Base-by-base conservation (phyloP, 2,329 filamentous ascomycete genomes). In the Colletotrichum sublineola region DNA sequence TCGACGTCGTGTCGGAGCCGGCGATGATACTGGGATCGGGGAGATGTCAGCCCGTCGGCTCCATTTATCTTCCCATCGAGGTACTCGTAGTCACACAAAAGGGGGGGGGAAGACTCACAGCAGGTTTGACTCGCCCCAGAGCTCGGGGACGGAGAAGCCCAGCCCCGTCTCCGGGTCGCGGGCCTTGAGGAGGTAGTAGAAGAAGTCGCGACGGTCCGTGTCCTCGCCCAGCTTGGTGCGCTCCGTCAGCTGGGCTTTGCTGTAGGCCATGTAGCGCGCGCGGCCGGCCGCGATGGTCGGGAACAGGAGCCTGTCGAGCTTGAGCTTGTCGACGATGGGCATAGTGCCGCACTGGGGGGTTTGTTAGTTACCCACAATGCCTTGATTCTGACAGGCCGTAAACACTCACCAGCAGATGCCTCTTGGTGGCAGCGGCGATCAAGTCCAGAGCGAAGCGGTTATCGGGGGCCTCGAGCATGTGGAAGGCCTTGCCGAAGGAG, bases 181-280 rank as follows among this genome's bases (percentile, higher is more conserved):
- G 9, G 92, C 92, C 77, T 91, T 91, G 72, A 94, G 87, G 14
- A 94, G 86, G 79, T 94, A 91, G 81, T 93, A 91, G 83, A 94
- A 94, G 83, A 94, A 94, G 78, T 94, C 92, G 68, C 91, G 90
- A 44, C 92, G 91, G 76, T 90, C 90, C 60, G 87, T 90, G 75
- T 88, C 89, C 75, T 90, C 89, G 38, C 91, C 91, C 36, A 92
- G 83, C 73, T 90, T 89, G 61, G 91, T 92, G 33, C 92, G 87
- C 77, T 93, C 89, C 18, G 87, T 87, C 52, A 93, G 86, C 80
- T 93, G 92, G 2, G 85, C 84, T 62, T 91, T 90, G 80, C 90
- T 92, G 82, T 93, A 93, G 63, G 87, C 86, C 87, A 94, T 92
- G 79, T 94, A 94, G 72, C 88, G 86, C 78, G 89, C 91, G 3